Conservation (phyloP, 805 yeast genomes). For the Candida koratica region DNA sequence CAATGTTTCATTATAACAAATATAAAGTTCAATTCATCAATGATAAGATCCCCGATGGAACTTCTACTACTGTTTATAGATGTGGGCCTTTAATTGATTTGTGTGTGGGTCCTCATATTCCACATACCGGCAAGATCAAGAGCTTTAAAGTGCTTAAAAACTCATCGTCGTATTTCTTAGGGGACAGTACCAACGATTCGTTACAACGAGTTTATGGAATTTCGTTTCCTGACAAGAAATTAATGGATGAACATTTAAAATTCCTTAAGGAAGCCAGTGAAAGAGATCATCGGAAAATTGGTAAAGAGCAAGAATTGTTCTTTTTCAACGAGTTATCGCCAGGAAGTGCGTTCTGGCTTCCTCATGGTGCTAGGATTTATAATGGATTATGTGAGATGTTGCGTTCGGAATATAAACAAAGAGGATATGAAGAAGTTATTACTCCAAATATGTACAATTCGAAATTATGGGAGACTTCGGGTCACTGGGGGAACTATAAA, state of each 20-base stretch:
- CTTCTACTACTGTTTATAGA: conserved; percentile 93
- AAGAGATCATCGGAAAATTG: conserved; percentile 95
- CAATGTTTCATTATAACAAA: conserved; percentile 94
- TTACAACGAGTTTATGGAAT: conserved; percentile 97
- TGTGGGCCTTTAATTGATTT: conserved; percentile 96
- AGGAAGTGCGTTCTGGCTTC: conserved; percentile 97
- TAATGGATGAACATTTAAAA: conserved; percentile 90
- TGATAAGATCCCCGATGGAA: conserved; percentile 92
- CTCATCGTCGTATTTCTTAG: conserved; percentile 93
- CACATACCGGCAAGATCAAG: conserved; percentile 95
- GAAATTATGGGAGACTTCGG: conserved; percentile 97
- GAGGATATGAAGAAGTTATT: conserved; percentile 97
- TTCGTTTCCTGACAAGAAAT: conserved; percentile 96
- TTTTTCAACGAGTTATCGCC: conserved; percentile 96
- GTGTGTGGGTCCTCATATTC: conserved; percentile 97
- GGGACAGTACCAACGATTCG: conserved; percentile 89
- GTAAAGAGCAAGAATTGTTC: conserved; percentile 93
- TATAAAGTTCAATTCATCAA: conserved; percentile 85
- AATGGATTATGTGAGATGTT: conserved; percentile 76
- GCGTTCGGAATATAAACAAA: conserved; percentile 79
- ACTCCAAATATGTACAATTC: conserved; percentile 99
- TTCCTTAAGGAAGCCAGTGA: conserved; percentile 93
- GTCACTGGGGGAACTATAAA: conserved; percentile 97
- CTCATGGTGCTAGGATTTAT: conserved; percentile 98
- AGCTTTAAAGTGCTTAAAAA: conserved; percentile 90